Evolutionary conservation across 345 rosid species (phyloP).

Genomic region (Litchi chinensis): DNA sequence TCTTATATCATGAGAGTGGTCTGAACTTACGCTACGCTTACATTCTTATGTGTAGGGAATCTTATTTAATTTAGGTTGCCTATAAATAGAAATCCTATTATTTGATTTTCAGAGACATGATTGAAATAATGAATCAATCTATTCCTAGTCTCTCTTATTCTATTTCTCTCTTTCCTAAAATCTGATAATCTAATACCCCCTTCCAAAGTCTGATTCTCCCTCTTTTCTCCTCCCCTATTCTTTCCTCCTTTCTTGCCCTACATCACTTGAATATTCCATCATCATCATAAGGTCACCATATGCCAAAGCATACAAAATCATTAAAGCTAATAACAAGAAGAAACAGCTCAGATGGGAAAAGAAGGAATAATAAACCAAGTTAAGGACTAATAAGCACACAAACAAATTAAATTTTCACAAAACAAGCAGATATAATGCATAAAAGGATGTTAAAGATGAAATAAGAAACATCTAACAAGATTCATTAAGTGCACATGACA

Average conservation of each 20-base stretch:
- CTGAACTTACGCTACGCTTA: neutral
- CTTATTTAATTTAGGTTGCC: neutral
- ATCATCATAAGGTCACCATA: neutral
- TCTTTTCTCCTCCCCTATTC: neutral
- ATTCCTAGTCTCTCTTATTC: neutral
- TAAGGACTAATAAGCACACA: neutral
- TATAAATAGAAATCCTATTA: neutral
- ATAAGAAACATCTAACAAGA: neutral
- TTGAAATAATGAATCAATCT: neutral
- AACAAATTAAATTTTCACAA: neutral
- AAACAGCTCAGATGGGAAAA: neutral
- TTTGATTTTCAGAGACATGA: neutral
- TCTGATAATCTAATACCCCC: neutral
- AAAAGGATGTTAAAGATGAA: neutral
- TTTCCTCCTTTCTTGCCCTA: neutral
- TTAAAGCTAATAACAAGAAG: neutral
- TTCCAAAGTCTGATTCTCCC: neutral
- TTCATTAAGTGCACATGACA: neutral
- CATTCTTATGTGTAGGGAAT: neutral
- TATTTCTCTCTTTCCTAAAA: neutral
- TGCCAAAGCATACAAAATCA: neutral
- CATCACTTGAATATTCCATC: neutral
- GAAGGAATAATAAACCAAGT: neutral
- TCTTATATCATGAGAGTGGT: neutral
- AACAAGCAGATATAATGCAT: neutral